These are phyloP conservation scores for Trichoderma sp. DNA, from an alignment of 2,329 filamentous ascomycete species.

Conservation along the genomic window DNA sequence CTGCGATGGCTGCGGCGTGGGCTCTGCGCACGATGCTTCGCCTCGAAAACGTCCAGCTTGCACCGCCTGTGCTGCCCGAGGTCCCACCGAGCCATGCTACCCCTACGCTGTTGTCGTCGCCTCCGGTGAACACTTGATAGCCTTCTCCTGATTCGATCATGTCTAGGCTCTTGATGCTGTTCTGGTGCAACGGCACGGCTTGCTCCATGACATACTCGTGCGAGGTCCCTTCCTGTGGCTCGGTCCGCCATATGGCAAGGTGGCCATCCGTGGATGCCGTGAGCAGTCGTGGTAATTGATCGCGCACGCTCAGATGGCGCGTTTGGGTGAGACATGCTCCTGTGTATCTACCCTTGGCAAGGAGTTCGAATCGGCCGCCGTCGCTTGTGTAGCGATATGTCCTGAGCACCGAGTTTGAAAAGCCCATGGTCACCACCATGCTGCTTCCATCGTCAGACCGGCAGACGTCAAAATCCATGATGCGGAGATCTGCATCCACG, in stretches of 20 bases:
- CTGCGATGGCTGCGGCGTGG: constrained; percentile 73
- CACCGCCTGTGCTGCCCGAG: constrained; percentile 29
- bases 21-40: constrained; percentile 49
- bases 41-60: constrained; percentile 33
- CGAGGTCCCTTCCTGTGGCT: constrained; percentile 17
- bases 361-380: constrained; percentile 48
- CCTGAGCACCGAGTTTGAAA: constrained; percentile 82
- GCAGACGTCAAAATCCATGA: constrained; percentile 74
- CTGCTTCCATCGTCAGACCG: constrained; percentile 31
- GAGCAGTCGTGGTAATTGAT: constrained; percentile 49
- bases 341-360: constrained; percentile 63
- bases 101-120: constrained; percentile 83
- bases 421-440: constrained; percentile 69
- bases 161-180: constrained; percentile 70
- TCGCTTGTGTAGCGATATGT: constrained; percentile 53
- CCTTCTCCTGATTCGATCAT: constrained; percentile 40
- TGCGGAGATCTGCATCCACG: constrained; percentile 67
- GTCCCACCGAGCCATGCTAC: constrained; percentile 46
- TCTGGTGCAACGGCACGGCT: constrained; percentile 69
- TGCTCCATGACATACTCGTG: constrained; percentile 37
- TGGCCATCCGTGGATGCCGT: constrained; percentile 83
- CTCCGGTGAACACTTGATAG: constrained; percentile 69
- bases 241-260: constrained; percentile 47
- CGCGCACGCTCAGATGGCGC: constrained; percentile 44
- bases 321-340: constrained; percentile 75